Conservation (phyloP, 495 filamentous ascomycete species). For the Saxophila tyrrhenica region DNA sequence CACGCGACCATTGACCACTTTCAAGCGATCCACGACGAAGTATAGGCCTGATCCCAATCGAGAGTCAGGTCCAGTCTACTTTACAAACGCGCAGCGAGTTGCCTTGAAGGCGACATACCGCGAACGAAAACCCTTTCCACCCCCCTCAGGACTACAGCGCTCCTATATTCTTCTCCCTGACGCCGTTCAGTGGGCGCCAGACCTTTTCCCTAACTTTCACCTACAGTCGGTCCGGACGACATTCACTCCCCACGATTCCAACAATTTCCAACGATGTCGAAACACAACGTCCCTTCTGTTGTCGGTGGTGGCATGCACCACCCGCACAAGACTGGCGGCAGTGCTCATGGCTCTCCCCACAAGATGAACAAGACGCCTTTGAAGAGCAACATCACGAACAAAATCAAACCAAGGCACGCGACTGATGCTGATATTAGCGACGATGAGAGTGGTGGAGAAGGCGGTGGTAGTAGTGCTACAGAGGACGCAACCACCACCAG, state of each 20-base stretch:
- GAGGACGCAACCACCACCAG: constrained; percentile 2
- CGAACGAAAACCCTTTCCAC: neutral
- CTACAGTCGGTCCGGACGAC: neutral
- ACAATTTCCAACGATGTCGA: neutral
- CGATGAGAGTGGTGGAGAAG: neutral
- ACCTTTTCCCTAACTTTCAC: neutral
- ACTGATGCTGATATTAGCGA: neutral
- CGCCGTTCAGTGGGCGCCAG: no score
- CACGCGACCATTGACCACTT: neutral
- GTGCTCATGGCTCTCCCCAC: neutral
- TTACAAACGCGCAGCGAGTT: neutral
- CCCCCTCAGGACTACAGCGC: no score
- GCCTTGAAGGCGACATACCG: constrained; percentile 1
- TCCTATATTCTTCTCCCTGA: no score
- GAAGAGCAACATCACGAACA: neutral
- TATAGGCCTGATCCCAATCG: neutral
- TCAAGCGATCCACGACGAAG: constrained; percentile 1
- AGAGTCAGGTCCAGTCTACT: neutral
- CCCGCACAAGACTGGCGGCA: neutral
- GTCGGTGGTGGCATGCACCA: neutral
- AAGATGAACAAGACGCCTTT: neutral
- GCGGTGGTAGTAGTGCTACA: constrained; percentile 3
- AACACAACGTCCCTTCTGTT: neutral
- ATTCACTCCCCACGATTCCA: no score
- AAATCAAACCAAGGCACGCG: neutral